Evolutionary conservation across 768 basidiomycete species (phyloP).

Genomic region (Boletus huronensis): DNA sequence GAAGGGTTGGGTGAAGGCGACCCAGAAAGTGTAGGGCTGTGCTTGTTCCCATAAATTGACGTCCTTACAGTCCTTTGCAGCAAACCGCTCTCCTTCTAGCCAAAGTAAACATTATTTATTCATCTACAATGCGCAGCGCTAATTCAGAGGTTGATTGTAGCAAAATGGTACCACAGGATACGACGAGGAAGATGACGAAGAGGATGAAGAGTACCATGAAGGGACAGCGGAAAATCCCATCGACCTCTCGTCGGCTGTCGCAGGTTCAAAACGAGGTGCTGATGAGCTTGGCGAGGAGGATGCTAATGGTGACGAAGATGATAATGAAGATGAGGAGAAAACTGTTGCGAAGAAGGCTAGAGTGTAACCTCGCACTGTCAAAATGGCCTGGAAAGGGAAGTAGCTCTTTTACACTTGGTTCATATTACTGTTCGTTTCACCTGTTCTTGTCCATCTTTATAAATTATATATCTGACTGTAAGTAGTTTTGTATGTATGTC

Average conservation of each 20-base stretch:
- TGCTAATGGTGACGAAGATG: conserved; percentile 10
- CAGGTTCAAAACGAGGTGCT: conserved; percentile 25
- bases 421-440: background rate
- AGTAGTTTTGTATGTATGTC: background rate
- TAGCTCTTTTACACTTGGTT: no score
- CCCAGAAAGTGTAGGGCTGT: conserved; percentile 11
- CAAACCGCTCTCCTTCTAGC: conserved; percentile 25
- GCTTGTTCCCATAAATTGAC: background rate
- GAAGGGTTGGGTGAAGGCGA: background rate
- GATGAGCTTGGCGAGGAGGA: conserved; percentile 20
- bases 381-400: background rate
- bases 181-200: conserved; percentile 13
- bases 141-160: background rate
- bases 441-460: conserved; percentile 11
- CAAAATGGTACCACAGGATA: conserved; percentile 12
- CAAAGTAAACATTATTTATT: conserved; percentile 9
- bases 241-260: conserved; percentile 6
- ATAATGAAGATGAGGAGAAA: conserved; percentile 1
- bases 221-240: conserved; percentile 12
- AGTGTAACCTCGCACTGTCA: conserved; percentile 13
- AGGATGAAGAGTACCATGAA: conserved; percentile 20
- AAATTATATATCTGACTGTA: conserved; percentile 5
- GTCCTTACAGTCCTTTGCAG: conserved; percentile 12
- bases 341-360: conserved; percentile 23
- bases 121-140: background rate